Conservation (phyloP, 306 rosid genomes). For the Crotalaria pallida region DNA sequence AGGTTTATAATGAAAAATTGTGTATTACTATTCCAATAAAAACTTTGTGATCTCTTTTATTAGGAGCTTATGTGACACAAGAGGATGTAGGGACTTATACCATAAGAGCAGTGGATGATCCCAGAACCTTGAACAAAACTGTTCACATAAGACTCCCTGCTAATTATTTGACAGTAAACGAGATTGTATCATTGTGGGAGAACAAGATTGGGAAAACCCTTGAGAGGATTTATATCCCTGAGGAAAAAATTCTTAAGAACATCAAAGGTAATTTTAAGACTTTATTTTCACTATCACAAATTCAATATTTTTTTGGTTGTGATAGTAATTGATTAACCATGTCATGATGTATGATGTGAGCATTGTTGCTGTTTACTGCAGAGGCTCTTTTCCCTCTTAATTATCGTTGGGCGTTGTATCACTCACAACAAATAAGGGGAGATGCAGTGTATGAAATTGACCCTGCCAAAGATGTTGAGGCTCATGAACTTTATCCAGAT, state of each 20-base stretch:
- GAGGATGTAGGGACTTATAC: constrained; percentile 31
- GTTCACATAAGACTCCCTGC: constrained; percentile 33
- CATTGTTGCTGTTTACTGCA: neutral
- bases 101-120: constrained; percentile 36
- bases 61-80: constrained; percentile 33
- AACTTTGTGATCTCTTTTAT: neutral
- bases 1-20: too few relatives aligned
- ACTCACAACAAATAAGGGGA: too few relatives aligned
- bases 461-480: too few relatives aligned
- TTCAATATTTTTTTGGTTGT: too few relatives aligned
- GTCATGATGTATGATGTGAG: neutral
- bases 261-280: constrained; percentile 28
- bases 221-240: constrained; percentile 28
- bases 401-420: too few relatives aligned
- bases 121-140: constrained; percentile 41
- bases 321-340: too few relatives aligned
- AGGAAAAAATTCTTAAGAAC: constrained; percentile 37
- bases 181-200: constrained; percentile 42
- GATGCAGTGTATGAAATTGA: too few relatives aligned
- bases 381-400: too few relatives aligned
- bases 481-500: too few relatives aligned
- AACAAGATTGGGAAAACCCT: constrained; percentile 35
- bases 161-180: constrained; percentile 30
- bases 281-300: too few relatives aligned
- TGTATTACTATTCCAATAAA: too few relatives aligned